Conservation (phyloP, 176 grass and related monocot species). For the Musa itinerans region DNA sequence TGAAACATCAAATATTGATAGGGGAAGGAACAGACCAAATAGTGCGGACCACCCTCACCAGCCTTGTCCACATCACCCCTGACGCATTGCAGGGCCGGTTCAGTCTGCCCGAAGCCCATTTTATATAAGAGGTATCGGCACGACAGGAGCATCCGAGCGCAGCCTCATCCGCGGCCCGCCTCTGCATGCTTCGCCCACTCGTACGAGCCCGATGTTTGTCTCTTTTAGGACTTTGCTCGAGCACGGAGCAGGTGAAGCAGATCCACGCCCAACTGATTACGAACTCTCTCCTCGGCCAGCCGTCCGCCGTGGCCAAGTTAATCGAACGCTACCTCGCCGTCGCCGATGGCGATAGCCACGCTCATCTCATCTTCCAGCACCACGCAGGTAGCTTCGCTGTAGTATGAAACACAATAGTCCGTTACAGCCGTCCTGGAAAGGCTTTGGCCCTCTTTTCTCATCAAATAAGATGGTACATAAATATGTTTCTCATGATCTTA, state of each 20-base stretch:
- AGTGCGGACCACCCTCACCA: neutral
- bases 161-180: neutral
- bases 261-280: neutral
- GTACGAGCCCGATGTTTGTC: neutral
- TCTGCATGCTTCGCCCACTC: neutral
- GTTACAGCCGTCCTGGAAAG: neutral
- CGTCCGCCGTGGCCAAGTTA: neutral
- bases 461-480: neutral
- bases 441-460: neutral
- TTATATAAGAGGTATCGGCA: no score
- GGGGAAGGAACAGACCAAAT: no score
- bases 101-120: no score
- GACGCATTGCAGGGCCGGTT: no score
- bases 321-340: neutral
- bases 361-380: neutral
- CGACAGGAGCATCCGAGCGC: no score
- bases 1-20: no score
- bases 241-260: neutral
- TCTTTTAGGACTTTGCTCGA: neutral
- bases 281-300: conserved; percentile 1
- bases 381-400: neutral
- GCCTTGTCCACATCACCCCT: neutral
- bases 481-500: no score
- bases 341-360: neutral
- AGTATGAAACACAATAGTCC: neutral